Evolutionary conservation across 768 basidiomycete species (phyloP).

Genomic region (Mycena chlorophos): DNA sequence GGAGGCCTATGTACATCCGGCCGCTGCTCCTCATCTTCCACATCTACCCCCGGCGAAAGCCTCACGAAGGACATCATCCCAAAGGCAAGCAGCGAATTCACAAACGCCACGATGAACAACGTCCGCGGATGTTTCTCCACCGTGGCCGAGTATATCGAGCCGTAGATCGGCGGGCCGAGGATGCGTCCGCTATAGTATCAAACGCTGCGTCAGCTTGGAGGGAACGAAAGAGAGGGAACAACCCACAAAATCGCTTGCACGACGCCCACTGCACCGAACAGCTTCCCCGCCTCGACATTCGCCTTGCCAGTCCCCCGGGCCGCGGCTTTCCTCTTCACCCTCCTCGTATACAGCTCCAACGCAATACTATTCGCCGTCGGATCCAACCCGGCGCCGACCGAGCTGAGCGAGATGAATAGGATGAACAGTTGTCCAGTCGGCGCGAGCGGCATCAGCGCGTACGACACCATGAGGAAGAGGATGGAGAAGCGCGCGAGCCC

Average conservation of each 20-base stretch:
- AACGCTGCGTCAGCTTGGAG: neutral
- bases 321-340: conserved; percentile 62
- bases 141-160: neutral
- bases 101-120: neutral
- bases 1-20: too few species aligned
- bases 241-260: conserved; percentile 42
- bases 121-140: neutral
- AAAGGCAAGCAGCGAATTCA: neutral
- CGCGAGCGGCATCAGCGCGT: conserved; percentile 45
- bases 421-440: conserved; percentile 41
- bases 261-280: conserved; percentile 83
- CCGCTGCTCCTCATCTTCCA: too few species aligned
- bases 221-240: conserved; percentile 38
- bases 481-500: conserved; percentile 61
- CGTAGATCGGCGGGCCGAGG: conserved; percentile 57
- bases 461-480: conserved; percentile 53
- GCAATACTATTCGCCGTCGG: conserved; percentile 74
- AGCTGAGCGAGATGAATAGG: conserved; percentile 43
- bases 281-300: conserved; percentile 30
- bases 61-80: neutral
- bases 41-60: too few species aligned
- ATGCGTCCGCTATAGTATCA: conserved; percentile 42
- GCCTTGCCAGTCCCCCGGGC: too few species aligned
- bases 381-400: conserved; percentile 61
- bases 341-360: conserved; percentile 56